These are phyloP conservation scores for Eimeria sp. DNA, from an alignment of 169 alveolate genomes.

Conservation along the genomic window DNA sequence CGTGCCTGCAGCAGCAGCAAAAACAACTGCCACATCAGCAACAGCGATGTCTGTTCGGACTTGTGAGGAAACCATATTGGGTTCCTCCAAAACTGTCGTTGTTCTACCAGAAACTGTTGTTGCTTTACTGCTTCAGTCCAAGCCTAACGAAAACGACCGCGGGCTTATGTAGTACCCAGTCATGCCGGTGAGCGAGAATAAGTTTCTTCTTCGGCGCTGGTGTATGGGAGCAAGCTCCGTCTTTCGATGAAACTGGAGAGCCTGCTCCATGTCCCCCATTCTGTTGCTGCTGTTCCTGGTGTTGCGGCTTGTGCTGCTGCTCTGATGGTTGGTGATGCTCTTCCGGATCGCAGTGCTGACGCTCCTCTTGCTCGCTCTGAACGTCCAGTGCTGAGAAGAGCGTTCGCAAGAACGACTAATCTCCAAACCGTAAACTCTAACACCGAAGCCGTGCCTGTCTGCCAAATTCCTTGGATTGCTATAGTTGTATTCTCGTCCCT, in stretches of 20 bases:
- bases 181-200: background rate
- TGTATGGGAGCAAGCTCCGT: background rate
- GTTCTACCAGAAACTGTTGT: background rate
- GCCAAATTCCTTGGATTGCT: background rate
- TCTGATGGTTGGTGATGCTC: background rate
- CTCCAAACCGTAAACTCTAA: background rate
- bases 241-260: background rate
- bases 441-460: background rate
- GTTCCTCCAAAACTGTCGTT: background rate
- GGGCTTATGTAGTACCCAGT: background rate
- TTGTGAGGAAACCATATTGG: background rate
- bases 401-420: background rate
- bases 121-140: conserved; percentile 20
- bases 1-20: background rate
- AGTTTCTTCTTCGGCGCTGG: conserved; percentile 8
- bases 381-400: background rate
- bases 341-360: background rate
- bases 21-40: background rate
- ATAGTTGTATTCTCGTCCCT: background rate
- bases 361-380: background rate
- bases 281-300: conserved; percentile 32
- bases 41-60: background rate
- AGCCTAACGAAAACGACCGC: background rate
- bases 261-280: background rate
- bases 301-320: conserved; percentile 4